Base-by-base conservation (phyloP, 2,329 filamentous ascomycete genomes). In the Dothideomycetes sp. region DNA sequence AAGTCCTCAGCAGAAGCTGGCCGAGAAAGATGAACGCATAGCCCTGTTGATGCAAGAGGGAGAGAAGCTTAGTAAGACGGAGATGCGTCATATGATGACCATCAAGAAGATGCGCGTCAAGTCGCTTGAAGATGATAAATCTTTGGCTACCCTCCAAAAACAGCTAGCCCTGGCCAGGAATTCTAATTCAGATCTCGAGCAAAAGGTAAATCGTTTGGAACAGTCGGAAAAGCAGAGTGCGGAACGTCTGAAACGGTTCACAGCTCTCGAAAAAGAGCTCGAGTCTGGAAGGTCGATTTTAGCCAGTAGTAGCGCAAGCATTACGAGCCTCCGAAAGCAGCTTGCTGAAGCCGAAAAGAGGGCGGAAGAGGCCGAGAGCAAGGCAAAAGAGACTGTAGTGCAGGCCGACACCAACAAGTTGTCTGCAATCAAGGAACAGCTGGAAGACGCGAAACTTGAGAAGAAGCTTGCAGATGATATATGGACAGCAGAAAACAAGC, bases 11-110 rank as follows among this genome's bases (percentile, higher is more conserved):
- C 84, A 81, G 58, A 87, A 84, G 55, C 60, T 96, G 11, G 83
- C 85, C 1, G 87, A 94, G 53, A 94, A 87, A 56, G 88, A 96
- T 52, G 80, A 89, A 52, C 84, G 84, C 57, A 93, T 96, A 53
- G 85, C 88, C 3, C 67, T 88, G 33, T 67, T 98, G 10, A 83
- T 98, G 70, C 82, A 94, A 51, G 91, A 98, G 64, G 91, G 93
- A 1, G 84, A 91, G 52, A 87, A 82, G 50, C 70, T 96, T 7
- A 88, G 86, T 1, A 84, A 82, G 51, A 83, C 76, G 0, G 91
- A 98, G 58, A 76, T 95, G 60, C 86, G 87, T 54, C 80, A 93
- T 48, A 72, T 89, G 46, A 76, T 76, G 5, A 80, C 81, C 4
- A 84, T 96, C 53, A 94, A 91, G 61, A 88, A 85, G 54, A 64